Percentiles rank a stretch among this genome's conserved stretches.
phyloP scores from a whole-genome alignment of 139 green algal genomes.

The Spirogloea muscicola region DNA sequence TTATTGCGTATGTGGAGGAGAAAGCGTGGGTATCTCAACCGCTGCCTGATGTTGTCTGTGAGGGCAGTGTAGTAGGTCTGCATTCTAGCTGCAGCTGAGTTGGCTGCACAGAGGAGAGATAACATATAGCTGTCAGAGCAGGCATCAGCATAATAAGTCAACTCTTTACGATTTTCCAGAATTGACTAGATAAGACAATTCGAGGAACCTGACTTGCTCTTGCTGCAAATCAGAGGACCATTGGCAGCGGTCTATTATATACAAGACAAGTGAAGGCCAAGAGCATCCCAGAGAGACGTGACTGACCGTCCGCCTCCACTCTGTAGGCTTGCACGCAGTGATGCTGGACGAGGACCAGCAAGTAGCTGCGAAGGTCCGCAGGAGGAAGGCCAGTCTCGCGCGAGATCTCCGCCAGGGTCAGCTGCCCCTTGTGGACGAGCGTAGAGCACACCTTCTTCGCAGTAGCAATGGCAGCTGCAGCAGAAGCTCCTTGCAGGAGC shows the following conservation, averaged over 20 bases:
- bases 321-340: conserved; percentile 50
- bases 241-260: too few relatives aligned
- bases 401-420: conserved; percentile 11
- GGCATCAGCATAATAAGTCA: too few relatives aligned
- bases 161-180: too few relatives aligned
- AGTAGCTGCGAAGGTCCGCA: conserved; percentile 14
- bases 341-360: conserved; percentile 49
- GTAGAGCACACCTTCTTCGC: conserved; percentile 21
- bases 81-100: neutral
- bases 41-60: conserved; percentile 21
- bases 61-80: conserved; percentile 29
- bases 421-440: conserved; percentile 22
- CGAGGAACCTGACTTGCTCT: too few relatives aligned
- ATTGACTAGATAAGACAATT: too few relatives aligned
- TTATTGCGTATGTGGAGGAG: conserved; percentile 37
- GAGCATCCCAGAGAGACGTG: too few relatives aligned
- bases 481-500: too few relatives aligned
- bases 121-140: too few relatives aligned
- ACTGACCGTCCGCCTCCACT: conserved; percentile 4
- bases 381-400: conserved; percentile 20
- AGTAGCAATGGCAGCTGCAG: neutral
- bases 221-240: too few relatives aligned
- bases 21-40: conserved; percentile 42
- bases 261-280: too few relatives aligned
- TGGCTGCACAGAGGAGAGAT: neutral